Percentiles rank a stretch among this genome's conserved stretches.
These are phyloP conservation scores for Tuber aestivum DNA, from an alignment of 495 filamentous ascomycete genomes.

Conservation along the genomic window DNA sequence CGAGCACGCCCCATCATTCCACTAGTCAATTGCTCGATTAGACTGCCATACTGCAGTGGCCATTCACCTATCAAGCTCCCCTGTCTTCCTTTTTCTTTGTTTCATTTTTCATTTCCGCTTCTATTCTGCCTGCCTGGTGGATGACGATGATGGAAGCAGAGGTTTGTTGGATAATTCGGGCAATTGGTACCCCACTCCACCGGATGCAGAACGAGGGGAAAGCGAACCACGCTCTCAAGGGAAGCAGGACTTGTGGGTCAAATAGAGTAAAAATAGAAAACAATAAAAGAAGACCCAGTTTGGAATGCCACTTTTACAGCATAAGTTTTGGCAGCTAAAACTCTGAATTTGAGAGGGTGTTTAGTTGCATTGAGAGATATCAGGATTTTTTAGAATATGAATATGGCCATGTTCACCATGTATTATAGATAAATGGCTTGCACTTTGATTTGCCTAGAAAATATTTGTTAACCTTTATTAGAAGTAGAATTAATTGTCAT, in stretches of 20 bases:
- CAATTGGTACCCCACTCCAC: neutral
- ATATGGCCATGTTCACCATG: too few relatives aligned
- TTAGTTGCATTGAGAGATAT: too few relatives aligned
- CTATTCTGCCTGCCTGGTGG: neutral
- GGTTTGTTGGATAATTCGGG: neutral
- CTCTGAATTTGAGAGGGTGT: too few relatives aligned
- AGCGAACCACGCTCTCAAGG: neutral
- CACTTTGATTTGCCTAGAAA: too few relatives aligned
- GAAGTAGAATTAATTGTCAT: too few relatives aligned
- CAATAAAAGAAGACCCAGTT: too few relatives aligned
- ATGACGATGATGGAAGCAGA: neutral
- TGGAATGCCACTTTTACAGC: too few relatives aligned
- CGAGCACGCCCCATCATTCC: neutral
- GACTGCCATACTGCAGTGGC: neutral
- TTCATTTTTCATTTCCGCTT: neutral
- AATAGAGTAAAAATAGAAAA: neutral
- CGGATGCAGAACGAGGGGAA: neutral
- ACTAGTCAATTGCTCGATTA: neutral
- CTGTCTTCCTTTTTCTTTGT: neutral
- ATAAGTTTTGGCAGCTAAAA: too few relatives aligned
- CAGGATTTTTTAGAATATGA: too few relatives aligned
- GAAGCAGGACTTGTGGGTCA: neutral
- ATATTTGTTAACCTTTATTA: too few relatives aligned
- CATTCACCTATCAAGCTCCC: neutral
- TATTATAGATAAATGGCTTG: too few relatives aligned